Base-by-base conservation (phyloP, 768 basidiomycete species). In the Podaxis sp. region DNA sequence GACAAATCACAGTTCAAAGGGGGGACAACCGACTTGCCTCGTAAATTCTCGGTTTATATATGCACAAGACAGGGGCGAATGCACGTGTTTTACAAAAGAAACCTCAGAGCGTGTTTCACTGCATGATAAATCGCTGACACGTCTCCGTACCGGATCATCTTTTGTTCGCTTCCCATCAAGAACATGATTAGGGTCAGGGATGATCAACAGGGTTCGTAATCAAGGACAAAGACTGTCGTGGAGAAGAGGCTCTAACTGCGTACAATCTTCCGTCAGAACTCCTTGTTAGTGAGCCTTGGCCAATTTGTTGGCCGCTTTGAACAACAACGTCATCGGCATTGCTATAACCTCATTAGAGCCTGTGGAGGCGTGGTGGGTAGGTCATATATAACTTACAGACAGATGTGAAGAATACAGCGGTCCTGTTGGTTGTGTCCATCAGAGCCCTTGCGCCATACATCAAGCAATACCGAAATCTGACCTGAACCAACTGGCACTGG, bases 281-380 rank as follows among this genome's bases (percentile, higher is more conserved):
- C 11, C 23, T 21, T 38, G 21, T 54, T 36, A 54, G 13, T 37
- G 36, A 5, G 9, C 36, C 37, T 18, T 21, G 6, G 46, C 32
- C 10, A 57, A 11, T 16, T 50, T 38, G 1, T 38, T 59, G 2
- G 66, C 67, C 3, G 69, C 67, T 37, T 67, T 66, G 55, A 67
- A 63, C 18, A 70, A 57, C 42, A 70, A 62, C 13, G 63, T 66
- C 61, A 69, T 28, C 4, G 69, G 69, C 47, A 67, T 64, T 1
- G 67, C 69, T 70, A 13, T 42, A 23, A 27, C 9, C 18, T 13
- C 25, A 50, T 57, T 55, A 56, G 32, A 56, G 32, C 10, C 35
- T 50, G n/a, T 55, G 37, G 21, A 52, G 21, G 27, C 16, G 14
- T 14, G 9, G 3, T 11, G 51, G 25, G 9, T 7, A 47, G 10